Conservation (phyloP, 2,329 filamentous ascomycete species). For the Microascus cirrosus region DNA sequence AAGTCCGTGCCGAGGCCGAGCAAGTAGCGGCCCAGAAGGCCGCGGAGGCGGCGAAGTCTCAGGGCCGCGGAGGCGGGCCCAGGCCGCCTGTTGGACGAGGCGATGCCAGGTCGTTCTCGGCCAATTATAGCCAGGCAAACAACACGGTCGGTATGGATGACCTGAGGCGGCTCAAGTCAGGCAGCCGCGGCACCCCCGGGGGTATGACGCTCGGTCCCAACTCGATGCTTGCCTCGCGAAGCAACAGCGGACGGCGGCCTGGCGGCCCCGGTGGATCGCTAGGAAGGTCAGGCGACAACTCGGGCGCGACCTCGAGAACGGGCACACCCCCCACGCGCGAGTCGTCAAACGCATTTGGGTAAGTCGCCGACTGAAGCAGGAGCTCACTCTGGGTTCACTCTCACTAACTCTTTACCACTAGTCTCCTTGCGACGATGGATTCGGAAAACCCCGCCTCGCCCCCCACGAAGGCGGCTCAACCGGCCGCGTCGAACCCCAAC, state of each 20-base stretch:
- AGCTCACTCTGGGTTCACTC: background rate
- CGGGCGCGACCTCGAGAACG: slow-evolving; percentile 76
- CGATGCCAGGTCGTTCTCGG: slow-evolving; percentile 76
- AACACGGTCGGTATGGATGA: slow-evolving; percentile 90
- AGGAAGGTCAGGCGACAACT: slow-evolving; percentile 69
- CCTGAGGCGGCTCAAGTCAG: slow-evolving; percentile 66
- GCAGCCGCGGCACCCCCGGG: slow-evolving; percentile 49
- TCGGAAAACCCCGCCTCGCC: slow-evolving; percentile 57
- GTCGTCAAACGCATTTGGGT: slow-evolving; percentile 85
- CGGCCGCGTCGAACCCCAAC: slow-evolving; percentile 51
- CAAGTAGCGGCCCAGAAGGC: slow-evolving; percentile 72
- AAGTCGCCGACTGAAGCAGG: slow-evolving; percentile 24
- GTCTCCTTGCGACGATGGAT: slow-evolving; percentile 50
- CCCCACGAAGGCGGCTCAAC: slow-evolving; percentile 56
- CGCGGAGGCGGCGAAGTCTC: slow-evolving; percentile 53
- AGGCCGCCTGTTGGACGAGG: slow-evolving; percentile 69
- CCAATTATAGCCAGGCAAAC: slow-evolving; percentile 50
- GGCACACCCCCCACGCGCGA: slow-evolving; percentile 66
- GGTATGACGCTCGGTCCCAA: slow-evolving; percentile 66
- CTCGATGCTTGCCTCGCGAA: slow-evolving; percentile 79
- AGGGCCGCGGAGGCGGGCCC: slow-evolving; percentile 56
- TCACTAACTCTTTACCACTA: slow-evolving; percentile 14
- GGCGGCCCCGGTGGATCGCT: slow-evolving; percentile 66
- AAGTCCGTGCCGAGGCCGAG: slow-evolving; percentile 76
- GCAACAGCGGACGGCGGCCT: slow-evolving; percentile 69